Evolutionary conservation across 805 yeast species (phyloP).

Genomic region (Candida nemodendra): DNA sequence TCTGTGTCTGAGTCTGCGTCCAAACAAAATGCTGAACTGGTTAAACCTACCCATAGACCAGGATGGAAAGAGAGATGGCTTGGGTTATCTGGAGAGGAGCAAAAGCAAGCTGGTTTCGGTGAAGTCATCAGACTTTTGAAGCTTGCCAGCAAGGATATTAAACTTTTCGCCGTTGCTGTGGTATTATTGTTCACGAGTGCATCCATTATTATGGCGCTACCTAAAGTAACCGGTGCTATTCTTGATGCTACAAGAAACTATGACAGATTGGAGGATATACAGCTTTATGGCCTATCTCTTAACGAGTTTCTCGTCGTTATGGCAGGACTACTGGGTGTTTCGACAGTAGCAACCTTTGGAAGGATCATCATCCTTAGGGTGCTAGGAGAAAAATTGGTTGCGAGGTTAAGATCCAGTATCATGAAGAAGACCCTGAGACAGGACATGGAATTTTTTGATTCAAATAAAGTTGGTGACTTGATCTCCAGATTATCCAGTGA

Average conservation of each 20-base stretch:
- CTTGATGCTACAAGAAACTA: constrained; percentile 46
- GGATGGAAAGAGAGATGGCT: constrained; percentile 30
- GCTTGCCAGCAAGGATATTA: constrained; percentile 46
- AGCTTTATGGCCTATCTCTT: constrained; percentile 58
- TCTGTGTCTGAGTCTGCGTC: too few species aligned
- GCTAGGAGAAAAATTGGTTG: constrained; percentile 85
- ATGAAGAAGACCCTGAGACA: constrained; percentile 77
- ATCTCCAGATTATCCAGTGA: constrained; percentile 86
- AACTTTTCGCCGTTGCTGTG: constrained; percentile 42
- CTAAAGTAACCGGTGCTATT: constrained; percentile 55
- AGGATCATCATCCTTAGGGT: constrained; percentile 71
- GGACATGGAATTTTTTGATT: constrained; percentile 87
- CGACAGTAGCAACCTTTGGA: constrained; percentile 79
- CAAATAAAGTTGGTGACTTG: constrained; percentile 88
- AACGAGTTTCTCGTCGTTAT: constrained; percentile 60
- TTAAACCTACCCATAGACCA: background rate
- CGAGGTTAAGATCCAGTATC: constrained; percentile 75
- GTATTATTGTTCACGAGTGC: constrained; percentile 46
- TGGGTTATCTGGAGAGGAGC: constrained; percentile 32
- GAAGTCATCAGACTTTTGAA: constrained; percentile 41
- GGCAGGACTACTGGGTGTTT: constrained; percentile 62
- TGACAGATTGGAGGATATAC: constrained; percentile 24
- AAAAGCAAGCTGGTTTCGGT: constrained; percentile 32
- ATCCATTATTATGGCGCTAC: constrained; percentile 49
- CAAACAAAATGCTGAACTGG: background rate